Base-by-base conservation (phyloP, 805 yeast genomes). In the Scheffersomyces ergatensis region DNA sequence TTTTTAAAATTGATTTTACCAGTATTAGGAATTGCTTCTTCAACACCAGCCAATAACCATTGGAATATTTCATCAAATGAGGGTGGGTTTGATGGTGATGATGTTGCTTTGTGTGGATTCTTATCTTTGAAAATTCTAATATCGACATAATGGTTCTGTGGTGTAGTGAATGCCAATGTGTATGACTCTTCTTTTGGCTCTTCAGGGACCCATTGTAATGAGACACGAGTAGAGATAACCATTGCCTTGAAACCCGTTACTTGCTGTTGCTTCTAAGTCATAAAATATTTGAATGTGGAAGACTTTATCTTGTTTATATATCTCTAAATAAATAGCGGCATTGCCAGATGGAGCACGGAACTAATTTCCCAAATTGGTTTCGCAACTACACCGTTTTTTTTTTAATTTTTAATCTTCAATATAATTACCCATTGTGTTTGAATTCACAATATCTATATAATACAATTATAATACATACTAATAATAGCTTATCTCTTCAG, bases 41-140 rank as follows among this genome's bases (percentile, higher is more conserved):
- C 78, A 1, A 54, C 55, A 2, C 87, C 86, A 4, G 74, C 72
- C 57, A 78, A 74, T 1, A 72, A 77, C 83, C 84, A 77, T 49
- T 81, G 80, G 47, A 78, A 78, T 17, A 63, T 53, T 14, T 63
- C 43, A 9, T 52, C 53, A 31, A 63, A 58, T 13, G 29, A 25
- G 8, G 8, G 5, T 26, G 38, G 42, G 4, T 44, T 30, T 12
- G 14, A 15, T 25, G 42, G 42, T 13, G 38, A 25, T n/a, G 18
- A 34, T 15, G 37, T 29, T 17, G 33, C 36, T 5, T 5, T 8
- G 14, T 46, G 37, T 11, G 57, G 59, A 33, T 52, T 52, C 11
- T 39, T 32, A 18, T 48, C 37, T 24, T 44, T 46, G 20, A 44
- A 54, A 24, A 65, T 51, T 33, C 78, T 55, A 19, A 72, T 55